Conservation (phyloP, 2,329 filamentous ascomycete genomes). For the Trichoderma afroharzianum region DNA sequence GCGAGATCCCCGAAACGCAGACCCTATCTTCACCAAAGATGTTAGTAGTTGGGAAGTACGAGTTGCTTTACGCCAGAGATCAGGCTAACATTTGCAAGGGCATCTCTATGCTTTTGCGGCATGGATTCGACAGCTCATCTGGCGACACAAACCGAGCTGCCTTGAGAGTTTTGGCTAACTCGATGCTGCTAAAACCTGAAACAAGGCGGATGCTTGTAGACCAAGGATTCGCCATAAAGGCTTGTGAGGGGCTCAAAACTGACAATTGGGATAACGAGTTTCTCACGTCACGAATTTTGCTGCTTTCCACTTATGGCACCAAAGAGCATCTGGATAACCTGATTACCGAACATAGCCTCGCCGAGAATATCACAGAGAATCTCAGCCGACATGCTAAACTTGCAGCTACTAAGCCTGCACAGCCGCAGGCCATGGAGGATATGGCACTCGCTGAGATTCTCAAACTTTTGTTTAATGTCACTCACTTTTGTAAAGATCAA, state of each 20-base stretch:
- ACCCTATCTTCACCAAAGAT: constrained; percentile 78
- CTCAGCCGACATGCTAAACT: constrained; percentile 64
- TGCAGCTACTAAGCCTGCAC: constrained; percentile 27
- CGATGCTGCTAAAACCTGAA: constrained; percentile 52
- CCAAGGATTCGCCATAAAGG: constrained; percentile 55
- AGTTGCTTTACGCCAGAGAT: background rate
- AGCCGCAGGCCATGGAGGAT: constrained; percentile 60
- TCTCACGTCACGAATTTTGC: constrained; percentile 50
- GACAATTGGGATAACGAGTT: constrained; percentile 84
- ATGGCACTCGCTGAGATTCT: constrained; percentile 80
- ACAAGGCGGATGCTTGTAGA: constrained; percentile 42
- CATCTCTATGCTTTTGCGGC: constrained; percentile 65
- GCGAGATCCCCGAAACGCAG: constrained; percentile 66
- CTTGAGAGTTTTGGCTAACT: constrained; percentile 79
- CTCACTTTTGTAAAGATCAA: constrained; percentile 66
- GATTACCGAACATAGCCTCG: constrained; percentile 40
- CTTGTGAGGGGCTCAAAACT: constrained; percentile 67
- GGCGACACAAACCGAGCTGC: constrained; percentile 65
- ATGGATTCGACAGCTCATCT: constrained; percentile 68
- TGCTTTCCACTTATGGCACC: constrained; percentile 47
- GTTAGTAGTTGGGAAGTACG: constrained; percentile 41
- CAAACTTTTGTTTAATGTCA: constrained; percentile 87
- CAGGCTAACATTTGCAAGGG: constrained; percentile 43
- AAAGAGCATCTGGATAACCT: constrained; percentile 47
- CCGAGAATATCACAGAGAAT: constrained; percentile 63